Evolutionary conservation across 768 basidiomycete species (phyloP).

Genomic region (Punctularia strigosozonata): DNA sequence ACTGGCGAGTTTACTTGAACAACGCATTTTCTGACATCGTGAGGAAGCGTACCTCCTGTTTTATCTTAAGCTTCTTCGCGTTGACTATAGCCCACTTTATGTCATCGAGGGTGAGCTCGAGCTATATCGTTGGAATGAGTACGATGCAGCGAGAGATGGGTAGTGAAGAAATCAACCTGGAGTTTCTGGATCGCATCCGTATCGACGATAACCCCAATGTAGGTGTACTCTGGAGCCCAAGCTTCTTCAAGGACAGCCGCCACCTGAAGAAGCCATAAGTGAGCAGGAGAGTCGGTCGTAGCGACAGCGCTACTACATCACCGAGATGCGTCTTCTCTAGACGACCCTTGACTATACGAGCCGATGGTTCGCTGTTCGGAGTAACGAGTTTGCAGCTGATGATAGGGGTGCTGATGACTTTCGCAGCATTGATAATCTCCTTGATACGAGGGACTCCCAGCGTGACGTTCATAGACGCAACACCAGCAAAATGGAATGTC

Average conservation of each 20-base stretch:
- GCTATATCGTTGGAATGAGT: conserved; percentile 28
- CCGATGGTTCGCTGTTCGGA: conserved; percentile 79
- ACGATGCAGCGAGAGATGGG: not conserved
- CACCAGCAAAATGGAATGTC: conserved; percentile 99
- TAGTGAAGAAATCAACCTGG: conserved; percentile 38
- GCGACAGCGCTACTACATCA: conserved; percentile 48
- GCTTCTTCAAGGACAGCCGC: conserved; percentile 91
- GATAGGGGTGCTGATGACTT: conserved; percentile 92
- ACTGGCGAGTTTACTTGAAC: conserved; percentile 24
- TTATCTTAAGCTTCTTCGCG: conserved; percentile 86
- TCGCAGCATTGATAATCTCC: conserved; percentile 99
- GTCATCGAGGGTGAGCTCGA: conserved; percentile 87
- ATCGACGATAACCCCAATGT: conserved; percentile 89
- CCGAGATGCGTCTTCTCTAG: conserved; percentile 91
- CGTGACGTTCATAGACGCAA: conserved; percentile 99
- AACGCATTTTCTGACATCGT: not conserved
- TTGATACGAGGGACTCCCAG: conserved; percentile 99
- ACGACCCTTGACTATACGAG: conserved; percentile 93
- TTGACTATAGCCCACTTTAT: conserved; percentile 86
- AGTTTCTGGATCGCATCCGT: conserved; percentile 78
- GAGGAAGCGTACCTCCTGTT: conserved; percentile 50
- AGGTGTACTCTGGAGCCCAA: conserved; percentile 88
- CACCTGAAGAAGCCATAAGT: conserved; percentile 35
- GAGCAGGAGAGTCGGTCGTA: not conserved
- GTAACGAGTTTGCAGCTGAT: conserved; percentile 93